Base-by-base conservation (phyloP, 2,329 filamentous ascomycete genomes). In the Penicillium sp. region DNA sequence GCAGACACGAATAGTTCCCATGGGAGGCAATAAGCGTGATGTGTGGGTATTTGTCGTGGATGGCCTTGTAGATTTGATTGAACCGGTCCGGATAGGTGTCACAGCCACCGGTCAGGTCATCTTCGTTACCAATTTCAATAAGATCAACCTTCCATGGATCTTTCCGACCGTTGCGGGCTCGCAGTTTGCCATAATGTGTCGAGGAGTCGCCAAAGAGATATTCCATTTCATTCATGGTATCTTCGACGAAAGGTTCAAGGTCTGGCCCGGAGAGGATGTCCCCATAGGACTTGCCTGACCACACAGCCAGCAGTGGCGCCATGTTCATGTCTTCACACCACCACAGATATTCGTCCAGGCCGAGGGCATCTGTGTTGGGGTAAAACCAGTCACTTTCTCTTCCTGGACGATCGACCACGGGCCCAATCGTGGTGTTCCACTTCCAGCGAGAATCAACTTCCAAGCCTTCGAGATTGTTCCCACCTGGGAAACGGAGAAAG, bases 91-190 rank as follows among this genome's bases (percentile, higher is more conserved):
- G 72, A 72, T 82, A 85, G 0, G 79, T 81, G 0, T 67, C 65
- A 2, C 78, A 75, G 5, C 79, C 81, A 10, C 81, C 80, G 5
- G 78, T 79, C 9, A 87, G 80, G 75, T 83, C 82, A 61, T 89
- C 87, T 68, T 89, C 86, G 68, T 89, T 89, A 50, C 86, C 86
- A 39, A 88, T 75, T 70, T 88, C 86, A 54, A 89, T 81, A 60
- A 82, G 85, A 11, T 81, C 73, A 29, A 89, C 75, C 38, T 72
- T 72, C 73, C 83, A 88, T 0, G 87, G 86, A 53, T 83, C 76
- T 0, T 80, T 77, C 61, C 87, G 82, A 6, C 86, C 87, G 1
- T 87, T 79, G 44, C 78, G 69, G 4, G 82, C 84, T 29, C 86
- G 83, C 15, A 79, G 68, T 4, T 78, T 75, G 15, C 86, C 86